Evolutionary conservation across 345 rosid species (phyloP).

Genomic region (Sapria himalayana): DNA sequence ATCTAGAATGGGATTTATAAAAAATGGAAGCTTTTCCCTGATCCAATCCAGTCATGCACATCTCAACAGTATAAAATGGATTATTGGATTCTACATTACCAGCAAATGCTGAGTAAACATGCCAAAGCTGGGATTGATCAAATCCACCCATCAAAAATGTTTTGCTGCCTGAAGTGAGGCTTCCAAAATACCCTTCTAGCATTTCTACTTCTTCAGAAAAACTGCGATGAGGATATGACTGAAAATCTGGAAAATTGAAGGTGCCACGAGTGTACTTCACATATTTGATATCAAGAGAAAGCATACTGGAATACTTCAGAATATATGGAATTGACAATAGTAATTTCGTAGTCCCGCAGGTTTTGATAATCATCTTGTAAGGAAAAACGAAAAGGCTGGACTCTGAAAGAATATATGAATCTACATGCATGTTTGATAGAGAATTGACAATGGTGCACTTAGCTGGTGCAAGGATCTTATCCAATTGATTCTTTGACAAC

Average conservation of each 20-base stretch:
- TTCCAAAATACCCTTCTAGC: constrained; percentile 38
- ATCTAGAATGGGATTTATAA: constrained; percentile 22
- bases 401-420: constrained; percentile 68
- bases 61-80: constrained; percentile 45
- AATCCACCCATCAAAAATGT: constrained; percentile 45
- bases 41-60: constrained; percentile 75
- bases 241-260: constrained; percentile 46
- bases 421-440: constrained; percentile 31
- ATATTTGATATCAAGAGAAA: constrained; percentile 27
- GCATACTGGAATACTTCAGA: constrained; percentile 26
- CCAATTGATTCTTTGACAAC: constrained; percentile 39
- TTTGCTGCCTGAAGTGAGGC: constrained; percentile 32
- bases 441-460: constrained; percentile 63
- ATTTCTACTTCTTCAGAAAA: constrained; percentile 63
- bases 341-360: constrained; percentile 73
- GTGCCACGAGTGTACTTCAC: constrained; percentile 59
- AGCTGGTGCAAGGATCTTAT: constrained; percentile 45
- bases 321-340: constrained; percentile 51
- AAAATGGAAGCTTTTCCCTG: constrained; percentile 41
- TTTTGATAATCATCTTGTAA: constrained; percentile 65
- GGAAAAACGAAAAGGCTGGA: constrained; percentile 68
- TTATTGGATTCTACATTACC: constrained; percentile 4
- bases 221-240: constrained; percentile 46
- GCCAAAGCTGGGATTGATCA: constrained; percentile 42
- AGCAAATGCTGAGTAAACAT: constrained; percentile 49